Conservation (phyloP, 345 rosid species). For the Syzygium grande region DNA sequence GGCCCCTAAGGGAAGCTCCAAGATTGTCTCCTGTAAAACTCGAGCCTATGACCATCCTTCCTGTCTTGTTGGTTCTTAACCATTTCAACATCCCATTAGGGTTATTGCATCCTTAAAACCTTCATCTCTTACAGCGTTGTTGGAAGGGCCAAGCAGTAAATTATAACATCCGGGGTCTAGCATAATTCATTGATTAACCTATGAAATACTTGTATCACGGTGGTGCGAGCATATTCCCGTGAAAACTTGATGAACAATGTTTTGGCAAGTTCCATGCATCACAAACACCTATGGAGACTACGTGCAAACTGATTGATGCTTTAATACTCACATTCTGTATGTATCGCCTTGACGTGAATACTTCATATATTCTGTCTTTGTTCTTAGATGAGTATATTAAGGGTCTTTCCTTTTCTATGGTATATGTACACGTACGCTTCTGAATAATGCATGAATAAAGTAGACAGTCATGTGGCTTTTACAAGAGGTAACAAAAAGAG, state of each 20-base stretch:
- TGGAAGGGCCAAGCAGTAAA: too few species aligned
- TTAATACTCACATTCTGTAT: background rate
- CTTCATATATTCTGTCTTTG: background rate
- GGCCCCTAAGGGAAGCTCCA: background rate
- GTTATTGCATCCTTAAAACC: background rate
- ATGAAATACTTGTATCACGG: background rate
- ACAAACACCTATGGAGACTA: background rate
- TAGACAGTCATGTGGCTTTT: background rate
- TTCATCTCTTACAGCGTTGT: background rate
- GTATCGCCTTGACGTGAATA: background rate
- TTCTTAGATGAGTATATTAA: background rate
- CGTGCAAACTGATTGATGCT: background rate
- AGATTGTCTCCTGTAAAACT: background rate
- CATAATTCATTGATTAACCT: background rate
- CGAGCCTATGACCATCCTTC: background rate
- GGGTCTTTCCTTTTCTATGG: background rate
- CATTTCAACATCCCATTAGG: background rate
- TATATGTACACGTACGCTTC: background rate
- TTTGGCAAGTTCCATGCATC: background rate
- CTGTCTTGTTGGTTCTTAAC: background rate
- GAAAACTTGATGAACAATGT: background rate
- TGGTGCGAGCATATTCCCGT: background rate
- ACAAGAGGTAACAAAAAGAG: slow-evolving; percentile 5
- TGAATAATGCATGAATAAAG: background rate
- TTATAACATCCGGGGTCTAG: too few species aligned